A percentile compares a stretch with the other conserved stretches of the same genome.
Evolutionary conservation across 441 rosid species (phyloP).

Genomic region (Bocquillonia castaneifolia): DNA sequence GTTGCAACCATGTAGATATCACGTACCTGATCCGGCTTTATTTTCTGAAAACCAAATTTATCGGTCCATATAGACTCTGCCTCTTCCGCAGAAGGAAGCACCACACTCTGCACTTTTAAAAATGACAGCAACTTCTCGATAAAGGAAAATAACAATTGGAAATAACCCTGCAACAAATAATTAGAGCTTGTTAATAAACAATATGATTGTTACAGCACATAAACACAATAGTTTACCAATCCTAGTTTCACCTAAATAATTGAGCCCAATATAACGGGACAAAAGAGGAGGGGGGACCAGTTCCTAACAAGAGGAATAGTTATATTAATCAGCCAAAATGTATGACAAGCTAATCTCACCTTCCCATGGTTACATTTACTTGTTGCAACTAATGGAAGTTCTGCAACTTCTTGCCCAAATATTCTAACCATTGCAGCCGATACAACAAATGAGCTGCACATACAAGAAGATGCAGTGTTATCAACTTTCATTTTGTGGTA

Average conservation of each 20-base stretch:
- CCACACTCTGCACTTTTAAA: conserved; percentile 60
- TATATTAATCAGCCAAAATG: background rate
- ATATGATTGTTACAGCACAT: background rate
- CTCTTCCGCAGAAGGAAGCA: conserved; percentile 87
- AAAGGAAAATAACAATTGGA: conserved; percentile 73
- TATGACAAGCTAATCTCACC: conserved; percentile 32
- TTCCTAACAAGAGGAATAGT: background rate
- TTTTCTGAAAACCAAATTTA: conserved; percentile 70
- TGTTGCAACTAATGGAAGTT: conserved; percentile 95
- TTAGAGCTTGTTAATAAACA: background rate
- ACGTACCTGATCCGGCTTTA: conserved; percentile 62
- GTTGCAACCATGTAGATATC: background rate
- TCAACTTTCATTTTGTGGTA: conserved; percentile 4
- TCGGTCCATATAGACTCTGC: conserved; percentile 87
- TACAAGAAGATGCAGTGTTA: background rate
- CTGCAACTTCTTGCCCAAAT: conserved; percentile 86
- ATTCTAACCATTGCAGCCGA: conserved; percentile 88
- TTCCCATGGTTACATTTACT: conserved; percentile 53
- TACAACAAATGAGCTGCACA: conserved; percentile 44
- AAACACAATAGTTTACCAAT: background rate
- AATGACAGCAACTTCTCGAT: conserved; percentile 68
- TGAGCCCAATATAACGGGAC: background rate
- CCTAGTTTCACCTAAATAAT: conserved; percentile 3
- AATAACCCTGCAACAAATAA: conserved; percentile 60
- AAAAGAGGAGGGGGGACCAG: no score